Evolutionary conservation across 1,284 basidiomycete genomes (phyloP).

Genomic region (Cutaneotrichosporon sp.): DNA sequence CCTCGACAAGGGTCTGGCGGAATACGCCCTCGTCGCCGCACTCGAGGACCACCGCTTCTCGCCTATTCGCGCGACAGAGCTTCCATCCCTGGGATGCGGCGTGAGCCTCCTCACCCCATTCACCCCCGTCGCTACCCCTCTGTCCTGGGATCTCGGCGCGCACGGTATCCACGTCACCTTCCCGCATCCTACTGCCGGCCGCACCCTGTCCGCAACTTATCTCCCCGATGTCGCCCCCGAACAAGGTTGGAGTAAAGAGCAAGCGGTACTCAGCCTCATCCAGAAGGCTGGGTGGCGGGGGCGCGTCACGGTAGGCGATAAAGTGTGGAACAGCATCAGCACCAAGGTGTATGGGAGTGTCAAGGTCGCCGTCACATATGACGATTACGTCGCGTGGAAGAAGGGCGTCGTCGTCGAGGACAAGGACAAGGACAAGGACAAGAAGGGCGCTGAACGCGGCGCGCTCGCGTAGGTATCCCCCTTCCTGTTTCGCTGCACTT

Average conservation of each 20-base stretch:
- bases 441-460: conserved; percentile 2
- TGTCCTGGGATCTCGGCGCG: conserved; percentile 87
- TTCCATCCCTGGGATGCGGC: conserved; percentile 71
- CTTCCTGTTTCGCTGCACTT: not conserved
- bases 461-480: conserved; percentile 21
- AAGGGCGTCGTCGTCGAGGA: not conserved
- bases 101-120: conserved; percentile 92
- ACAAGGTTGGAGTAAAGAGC: conserved; percentile 88
- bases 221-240: conserved; percentile 90
- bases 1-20: conserved; percentile 72
- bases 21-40: conserved; percentile 77
- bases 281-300: conserved; percentile 88
- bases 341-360: conserved; percentile 84
- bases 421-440: not conserved
- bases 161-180: conserved; percentile 93
- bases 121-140: conserved; percentile 76
- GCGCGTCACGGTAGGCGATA: conserved; percentile 63
- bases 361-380: conserved; percentile 68
- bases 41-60: conserved; percentile 58
- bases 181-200: conserved; percentile 63
- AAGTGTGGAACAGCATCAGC: conserved; percentile 70
- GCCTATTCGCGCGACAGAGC: conserved; percentile 72
- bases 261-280: conserved; percentile 86
- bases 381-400: conserved; percentile 60
- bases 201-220: conserved; percentile 80